Base-by-base conservation (phyloP, 148 eudicot genomes). In the Arbutus unedo region DNA sequence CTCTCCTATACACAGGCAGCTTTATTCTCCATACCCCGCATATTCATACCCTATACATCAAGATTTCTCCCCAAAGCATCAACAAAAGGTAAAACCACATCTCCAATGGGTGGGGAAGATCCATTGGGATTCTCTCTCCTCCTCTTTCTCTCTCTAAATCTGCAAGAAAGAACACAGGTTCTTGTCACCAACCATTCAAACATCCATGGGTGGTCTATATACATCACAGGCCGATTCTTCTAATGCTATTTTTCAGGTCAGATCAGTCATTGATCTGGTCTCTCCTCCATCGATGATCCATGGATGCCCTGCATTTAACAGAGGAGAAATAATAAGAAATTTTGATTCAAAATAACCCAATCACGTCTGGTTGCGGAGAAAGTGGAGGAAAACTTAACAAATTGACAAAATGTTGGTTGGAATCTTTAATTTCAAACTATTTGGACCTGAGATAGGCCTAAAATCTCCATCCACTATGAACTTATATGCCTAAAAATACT, bases 281-380 rank as follows among this genome's bases (percentile, higher is more conserved):
- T 83, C 87, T 83, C 97, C 97, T 85, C 93, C 93, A 82, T 79
- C 88, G 4, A 90, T 85, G 19, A 93, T 87, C 97, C 97, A 93
- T 81, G 94, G 97, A 81, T 93, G 97, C 83, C 97, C 97, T 93
- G 92, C 76, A 85, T 79, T 78, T 4, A 70, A 4, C 62, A 72
- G 60, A 4, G 67, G 38, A 51, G 15, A 74, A 1, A 11, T 9
- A 50, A 67, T 2, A 31, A 70, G 15, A 14, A 80, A 67, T 31
- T 25, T 64, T 25, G 38, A 31, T 31, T 31, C 38, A 31, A 3
- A 6, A 18, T n/a, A 25, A 73, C 1, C 21, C 45, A 80, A 64
- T 47, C 3, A 19, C 15, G 70, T 41, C 6, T 38, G 19, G 66
- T 51, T 14, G 55, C 21, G 43, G 55, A 81, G 68, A 82, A 59